phyloP scores from a whole-genome alignment of 257 asterid genomes.

The Jasminum sambac region DNA sequence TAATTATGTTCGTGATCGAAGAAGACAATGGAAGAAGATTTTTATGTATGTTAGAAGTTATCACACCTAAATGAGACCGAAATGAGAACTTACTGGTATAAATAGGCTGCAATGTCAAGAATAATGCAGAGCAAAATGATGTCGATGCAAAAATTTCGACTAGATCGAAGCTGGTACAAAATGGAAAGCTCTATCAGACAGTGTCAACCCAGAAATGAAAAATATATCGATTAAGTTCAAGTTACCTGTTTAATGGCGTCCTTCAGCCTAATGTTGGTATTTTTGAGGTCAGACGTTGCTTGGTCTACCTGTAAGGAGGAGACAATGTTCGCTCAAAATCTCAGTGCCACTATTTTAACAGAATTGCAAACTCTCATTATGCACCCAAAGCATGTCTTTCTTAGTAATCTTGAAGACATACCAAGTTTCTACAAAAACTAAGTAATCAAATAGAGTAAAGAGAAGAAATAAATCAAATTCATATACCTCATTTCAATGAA shows the following conservation, averaged over 20 bases:
- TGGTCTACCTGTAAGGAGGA: constrained; percentile 71
- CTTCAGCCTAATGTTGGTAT: constrained; percentile 93
- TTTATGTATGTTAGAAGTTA: background rate
- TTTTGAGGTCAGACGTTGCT: constrained; percentile 92
- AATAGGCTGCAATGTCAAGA: constrained; percentile 94
- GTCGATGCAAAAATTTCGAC: constrained; percentile 93
- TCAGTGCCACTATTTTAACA: background rate
- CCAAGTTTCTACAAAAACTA: constrained; percentile 78
- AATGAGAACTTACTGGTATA: constrained; percentile 73
- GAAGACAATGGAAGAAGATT: constrained; percentile 3
- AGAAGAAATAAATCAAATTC: too few species aligned
- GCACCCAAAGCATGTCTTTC: background rate
- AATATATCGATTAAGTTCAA: constrained; percentile 22
- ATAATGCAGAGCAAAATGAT: constrained; percentile 81
- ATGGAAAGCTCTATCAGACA: constrained; percentile 13
- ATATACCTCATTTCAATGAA: constrained; percentile 9
- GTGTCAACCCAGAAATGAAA: background rate
- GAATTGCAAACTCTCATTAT: background rate
- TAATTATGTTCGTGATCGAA: background rate
- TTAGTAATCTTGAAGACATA: constrained; percentile 22
- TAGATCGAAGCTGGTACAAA: constrained; percentile 78
- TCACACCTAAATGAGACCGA: background rate
- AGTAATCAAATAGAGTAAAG: too few species aligned
- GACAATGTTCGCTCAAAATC: background rate
- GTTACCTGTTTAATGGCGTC: constrained; percentile 89